Evolutionary conservation across 148 eudicot genomes (phyloP), one percentile per base, ranked within the genome.

Genomic region (Camellia sinensis): DNA sequence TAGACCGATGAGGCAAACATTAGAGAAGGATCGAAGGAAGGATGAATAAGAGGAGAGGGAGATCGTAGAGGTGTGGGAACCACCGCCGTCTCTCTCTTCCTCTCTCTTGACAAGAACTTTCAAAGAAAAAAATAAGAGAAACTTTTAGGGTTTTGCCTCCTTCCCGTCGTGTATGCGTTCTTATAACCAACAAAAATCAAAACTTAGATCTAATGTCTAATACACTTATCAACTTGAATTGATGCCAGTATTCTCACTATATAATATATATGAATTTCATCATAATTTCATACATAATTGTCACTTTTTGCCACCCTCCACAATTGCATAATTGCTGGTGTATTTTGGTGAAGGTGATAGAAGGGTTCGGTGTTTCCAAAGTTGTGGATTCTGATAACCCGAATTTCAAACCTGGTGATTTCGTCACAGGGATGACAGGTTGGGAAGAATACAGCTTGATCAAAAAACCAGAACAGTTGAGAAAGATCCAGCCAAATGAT

Each of bases 371-470:
- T 3, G 84, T 95, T 64, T 86, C 91, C 78, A 89, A 83, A 86
- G 97, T 95, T 63, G 45, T 95, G 22, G 89, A 89, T 81, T 95
- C 98, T 48, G 90, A 91, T 82, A 83, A 90, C 83, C 90, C 94
- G 6, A 72, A 85, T 71, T 93, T 95, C 87, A 86, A 87, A 82
- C 82, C 93, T 6, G 97, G 97, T 17, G 97, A 95, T 75, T 73
- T 93, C 21, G 87, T 93, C 11, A 79, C 92, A 2, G 96, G 97
- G 45, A 75, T 89, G 14, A 88, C 91, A 43, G 93, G 94, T 17
- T 95, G 98, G 98, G 98, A 93, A 79, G 97, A 93, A 80, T 95
- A 95, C 86, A 93, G 87, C 84, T 84, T 92, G 56, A 85, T 95
- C 12, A 48, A 77, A 13, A 90, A 83, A 66, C 73, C 85, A 9